These are phyloP conservation scores for Hibiscus tridactylites DNA, from an alignment of 345 rosid genomes.

Conservation along the genomic window DNA sequence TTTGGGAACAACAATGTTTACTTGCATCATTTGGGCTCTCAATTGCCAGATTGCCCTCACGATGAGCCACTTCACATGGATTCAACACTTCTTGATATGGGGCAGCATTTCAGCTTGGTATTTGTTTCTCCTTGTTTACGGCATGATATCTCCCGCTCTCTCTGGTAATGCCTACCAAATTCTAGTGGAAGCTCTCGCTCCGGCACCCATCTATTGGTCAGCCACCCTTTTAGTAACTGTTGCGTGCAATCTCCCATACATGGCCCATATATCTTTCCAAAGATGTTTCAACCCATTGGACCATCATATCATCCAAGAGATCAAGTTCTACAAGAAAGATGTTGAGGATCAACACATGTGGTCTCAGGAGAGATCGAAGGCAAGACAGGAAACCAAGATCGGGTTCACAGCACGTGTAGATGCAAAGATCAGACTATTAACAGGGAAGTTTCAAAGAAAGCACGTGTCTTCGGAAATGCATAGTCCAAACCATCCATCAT, in stretches of 20 bases:
- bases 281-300: constrained; percentile 79
- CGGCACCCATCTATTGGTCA: constrained; percentile 73
- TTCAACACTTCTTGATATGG: constrained; percentile 83
- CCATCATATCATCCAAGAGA: constrained; percentile 95
- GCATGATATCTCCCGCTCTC: constrained; percentile 46
- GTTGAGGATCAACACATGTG: constrained; percentile 72
- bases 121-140: constrained; percentile 58
- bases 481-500: constrained; percentile 30
- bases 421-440: constrained; percentile 73
- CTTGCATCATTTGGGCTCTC: constrained; percentile 84
- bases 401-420: constrained; percentile 94
- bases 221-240: constrained; percentile 63
- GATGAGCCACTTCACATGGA: constrained; percentile 94
- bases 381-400: constrained; percentile 87
- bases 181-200: constrained; percentile 73
- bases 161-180: constrained; percentile 63
- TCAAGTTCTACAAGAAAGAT: constrained; percentile 75
- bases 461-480: constrained; percentile 29
- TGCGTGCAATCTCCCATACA: constrained; percentile 55
- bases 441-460: constrained; percentile 63
- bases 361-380: constrained; percentile 87
- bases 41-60: constrained; percentile 90
- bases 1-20: constrained; percentile 88
- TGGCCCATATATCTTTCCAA: constrained; percentile 61
- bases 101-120: constrained; percentile 83